Evolutionary conservation across 257 asterid genomes (phyloP).

Genomic region (Nicotiana tabacum): DNA sequence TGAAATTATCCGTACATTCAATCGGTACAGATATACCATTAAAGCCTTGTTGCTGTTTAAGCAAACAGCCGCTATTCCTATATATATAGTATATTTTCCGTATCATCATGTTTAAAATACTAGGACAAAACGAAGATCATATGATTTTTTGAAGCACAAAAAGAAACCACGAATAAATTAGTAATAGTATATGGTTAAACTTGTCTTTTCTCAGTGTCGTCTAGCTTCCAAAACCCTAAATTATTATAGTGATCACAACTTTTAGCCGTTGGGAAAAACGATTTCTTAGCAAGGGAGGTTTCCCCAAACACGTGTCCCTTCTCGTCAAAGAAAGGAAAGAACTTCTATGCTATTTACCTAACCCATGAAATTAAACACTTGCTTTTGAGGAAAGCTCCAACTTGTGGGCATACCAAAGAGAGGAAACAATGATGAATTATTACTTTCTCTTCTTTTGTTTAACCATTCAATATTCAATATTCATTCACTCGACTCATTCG

Average conservation of each 20-base stretch:
- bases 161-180: not conserved
- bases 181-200: not conserved
- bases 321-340: not conserved
- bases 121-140: too few relatives aligned
- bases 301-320: conserved; percentile 13
- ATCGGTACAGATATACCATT: too few relatives aligned
- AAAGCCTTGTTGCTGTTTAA: too few relatives aligned
- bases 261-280: not conserved
- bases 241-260: not conserved
- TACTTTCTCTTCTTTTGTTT: not conserved
- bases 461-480: too few relatives aligned
- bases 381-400: not conserved
- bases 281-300: conserved; percentile 34
- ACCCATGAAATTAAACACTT: not conserved
- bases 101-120: too few relatives aligned
- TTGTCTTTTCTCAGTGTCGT: not conserved
- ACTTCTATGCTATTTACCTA: not conserved
- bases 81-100: too few relatives aligned
- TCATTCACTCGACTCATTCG: too few relatives aligned
- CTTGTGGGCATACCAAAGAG: not conserved
- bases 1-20: too few relatives aligned
- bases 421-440: not conserved
- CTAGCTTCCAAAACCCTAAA: not conserved
- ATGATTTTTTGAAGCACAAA: too few relatives aligned
- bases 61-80: too few relatives aligned